Percentiles rank a stretch among this genome's conserved stretches.
These are phyloP conservation scores for Phlebiopsis gigantea DNA, from an alignment of 768 basidiomycete species.

Conservation along the genomic window DNA sequence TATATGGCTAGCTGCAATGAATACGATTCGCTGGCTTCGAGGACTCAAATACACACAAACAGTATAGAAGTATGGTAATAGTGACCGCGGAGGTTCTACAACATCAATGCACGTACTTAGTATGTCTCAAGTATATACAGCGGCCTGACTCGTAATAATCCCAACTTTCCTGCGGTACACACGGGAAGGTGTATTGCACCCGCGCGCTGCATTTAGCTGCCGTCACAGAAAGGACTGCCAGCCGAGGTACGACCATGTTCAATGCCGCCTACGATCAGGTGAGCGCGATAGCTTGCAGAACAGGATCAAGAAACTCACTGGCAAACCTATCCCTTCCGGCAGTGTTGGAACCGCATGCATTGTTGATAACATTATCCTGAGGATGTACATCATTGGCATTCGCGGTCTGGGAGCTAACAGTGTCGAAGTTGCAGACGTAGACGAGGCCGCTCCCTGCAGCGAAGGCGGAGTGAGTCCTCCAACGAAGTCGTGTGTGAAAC, in stretches of 20 bases:
- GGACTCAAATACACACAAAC: too few relatives aligned
- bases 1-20: too few relatives aligned
- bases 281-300: background rate
- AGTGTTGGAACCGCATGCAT: background rate
- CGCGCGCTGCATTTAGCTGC: background rate
- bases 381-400: background rate
- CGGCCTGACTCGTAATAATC: too few relatives aligned
- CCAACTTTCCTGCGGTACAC: too few relatives aligned
- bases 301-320: background rate
- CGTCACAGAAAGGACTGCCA: constrained; percentile 3
- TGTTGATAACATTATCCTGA: background rate
- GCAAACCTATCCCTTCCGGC: background rate
- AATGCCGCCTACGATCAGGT: background rate
- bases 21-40: too few relatives aligned
- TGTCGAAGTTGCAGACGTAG: constrained; percentile 3
- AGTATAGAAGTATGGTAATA: too few relatives aligned
- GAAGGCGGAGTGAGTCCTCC: background rate
- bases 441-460: background rate
- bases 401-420: background rate
- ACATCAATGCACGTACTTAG: too few relatives aligned
- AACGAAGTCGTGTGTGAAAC: background rate
- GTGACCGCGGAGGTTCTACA: too few relatives aligned
- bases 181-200: background rate
- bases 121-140: too few relatives aligned
- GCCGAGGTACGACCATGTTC: background rate